These are phyloP conservation scores for Alternaria solani DNA, from an alignment of 2,329 filamentous ascomycete genomes.

Conservation along the genomic window DNA sequence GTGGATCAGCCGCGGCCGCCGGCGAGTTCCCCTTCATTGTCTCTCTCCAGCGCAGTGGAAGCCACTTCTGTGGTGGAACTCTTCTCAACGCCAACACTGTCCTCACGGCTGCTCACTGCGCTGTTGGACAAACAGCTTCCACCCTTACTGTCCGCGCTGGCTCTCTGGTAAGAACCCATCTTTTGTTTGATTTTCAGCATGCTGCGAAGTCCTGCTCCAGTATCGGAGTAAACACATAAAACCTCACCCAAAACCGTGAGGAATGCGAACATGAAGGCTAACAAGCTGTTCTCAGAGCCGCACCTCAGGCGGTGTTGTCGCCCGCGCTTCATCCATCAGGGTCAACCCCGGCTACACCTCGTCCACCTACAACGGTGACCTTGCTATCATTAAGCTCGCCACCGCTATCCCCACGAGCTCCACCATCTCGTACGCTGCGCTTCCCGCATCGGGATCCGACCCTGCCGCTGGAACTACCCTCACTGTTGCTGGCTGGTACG, in stretches of 20 bases:
- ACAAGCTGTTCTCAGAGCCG: conserved; percentile 10
- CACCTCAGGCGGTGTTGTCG: conserved; percentile 30
- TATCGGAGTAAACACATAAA: neutral
- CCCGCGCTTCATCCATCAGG: conserved; percentile 27
- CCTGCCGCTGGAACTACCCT: conserved; percentile 27
- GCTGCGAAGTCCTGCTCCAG: neutral
- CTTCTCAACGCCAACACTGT: conserved; percentile 41
- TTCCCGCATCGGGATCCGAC: conserved; percentile 33
- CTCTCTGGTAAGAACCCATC: conserved; percentile 10
- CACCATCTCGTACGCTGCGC: conserved; percentile 32
- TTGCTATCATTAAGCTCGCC: conserved; percentile 39
- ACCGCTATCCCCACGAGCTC: conserved; percentile 32
- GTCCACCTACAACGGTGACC: conserved; percentile 28
- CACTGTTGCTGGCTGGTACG: conserved; percentile 36
- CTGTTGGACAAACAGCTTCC: conserved; percentile 9
- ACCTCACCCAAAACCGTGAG: neutral
- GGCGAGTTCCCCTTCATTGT: conserved; percentile 44
- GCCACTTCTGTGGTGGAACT: conserved; percentile 41
- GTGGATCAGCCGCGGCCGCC: conserved; percentile 29
- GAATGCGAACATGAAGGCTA: neutral
- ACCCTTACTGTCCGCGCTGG: conserved; percentile 29
- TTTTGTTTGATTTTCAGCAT: neutral
- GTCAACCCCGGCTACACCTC: conserved; percentile 32
- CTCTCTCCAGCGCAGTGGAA: conserved; percentile 29
- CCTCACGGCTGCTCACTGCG: conserved; percentile 41